Conservation (phyloP, 768 basidiomycete genomes). For the Cyclocybe cylindracea region DNA sequence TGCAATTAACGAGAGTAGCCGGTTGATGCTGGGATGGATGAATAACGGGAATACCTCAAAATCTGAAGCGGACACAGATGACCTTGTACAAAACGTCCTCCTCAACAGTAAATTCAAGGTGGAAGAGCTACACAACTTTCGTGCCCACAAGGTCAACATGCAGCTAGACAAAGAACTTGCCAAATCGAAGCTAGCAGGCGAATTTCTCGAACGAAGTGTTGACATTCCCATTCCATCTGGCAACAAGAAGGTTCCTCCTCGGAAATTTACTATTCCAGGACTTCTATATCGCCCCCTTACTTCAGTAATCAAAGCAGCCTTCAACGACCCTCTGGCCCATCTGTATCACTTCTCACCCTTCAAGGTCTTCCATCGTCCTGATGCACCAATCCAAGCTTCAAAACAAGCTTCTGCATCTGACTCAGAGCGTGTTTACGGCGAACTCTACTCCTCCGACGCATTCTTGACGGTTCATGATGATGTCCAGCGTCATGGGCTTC, state of each 20-base stretch:
- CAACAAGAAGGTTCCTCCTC: too few relatives aligned
- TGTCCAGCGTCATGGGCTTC: slow-evolving; percentile 10
- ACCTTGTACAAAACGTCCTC: slow-evolving; percentile 20
- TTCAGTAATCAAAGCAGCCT: too few relatives aligned
- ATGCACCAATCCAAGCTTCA: too few relatives aligned
- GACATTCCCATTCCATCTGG: too few relatives aligned
- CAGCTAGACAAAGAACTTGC: slow-evolving; percentile 10
- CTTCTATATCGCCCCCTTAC: too few relatives aligned
- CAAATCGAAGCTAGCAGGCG: background rate
- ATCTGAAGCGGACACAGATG: slow-evolving; percentile 11
- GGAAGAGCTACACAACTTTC: slow-evolving; percentile 9
- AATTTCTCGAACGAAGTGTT: slow-evolving; percentile 16
- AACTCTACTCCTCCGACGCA: slow-evolving; percentile 27
- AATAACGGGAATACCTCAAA: slow-evolving; percentile 14
- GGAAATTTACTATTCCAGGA: too few relatives aligned
- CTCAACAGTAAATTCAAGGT: slow-evolving; percentile 13
- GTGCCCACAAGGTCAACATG: slow-evolving; percentile 12
- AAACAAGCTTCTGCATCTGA: too few relatives aligned
- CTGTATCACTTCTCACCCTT: slow-evolving; percentile 30
- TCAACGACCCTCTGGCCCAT: too few relatives aligned
- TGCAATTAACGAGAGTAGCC: too few relatives aligned
- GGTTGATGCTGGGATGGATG: slow-evolving; percentile 29
- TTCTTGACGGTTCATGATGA: slow-evolving; percentile 20
- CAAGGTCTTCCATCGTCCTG: slow-evolving; percentile 20
- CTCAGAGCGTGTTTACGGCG: slow-evolving; percentile 17